Evolutionary conservation across 768 basidiomycete species (phyloP), one percentile per base, ranked within the genome.

Genomic region (Mycena kentingensis): DNA sequence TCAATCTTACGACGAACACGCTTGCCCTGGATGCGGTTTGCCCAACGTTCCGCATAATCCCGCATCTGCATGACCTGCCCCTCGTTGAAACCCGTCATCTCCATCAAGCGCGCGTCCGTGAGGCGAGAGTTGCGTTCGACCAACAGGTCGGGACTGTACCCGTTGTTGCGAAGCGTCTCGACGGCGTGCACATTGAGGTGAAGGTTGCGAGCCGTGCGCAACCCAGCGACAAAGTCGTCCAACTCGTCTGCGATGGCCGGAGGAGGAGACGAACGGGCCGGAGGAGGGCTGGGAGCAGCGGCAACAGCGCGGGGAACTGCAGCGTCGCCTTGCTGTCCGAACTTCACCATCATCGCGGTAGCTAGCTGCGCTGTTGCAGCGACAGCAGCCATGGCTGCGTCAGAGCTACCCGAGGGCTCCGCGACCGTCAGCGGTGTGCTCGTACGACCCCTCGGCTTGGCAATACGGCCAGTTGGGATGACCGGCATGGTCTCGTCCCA

Each of bases 311-410:
- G 38, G 15, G n/a, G 21, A 11, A 19, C 21, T 2, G 24, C 8
- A 22, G 35, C 35, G 10, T 25, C 35, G 22, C 35, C 35, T 50
- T 50, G 19, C 24, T 35, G 4, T 32, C 41, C 41, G 44, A 34
- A 16, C 41, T 51, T 39, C 4, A 34, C 41, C 49, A 51, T 43
- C 49, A 51, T 51, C 1, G 49, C 49, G 25, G 44, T 35, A n/a
- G n/a, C n/a, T n/a, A n/a, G n/a, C n/a, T n/a, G n/a, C n/a, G n/a
- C n/a, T n/a, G n/a, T n/a, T n/a, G n/a, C n/a, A n/a, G n/a, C n/a
- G 16, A 51, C 31, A 2, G 49, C 41, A 6, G 37, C 41, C 49
- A 51, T 43, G 4, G 41, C 21, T 8, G 49, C 44, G 22, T 43
- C n/a, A 27, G 44, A 42, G 12, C 18, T 11, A 3, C 26, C 31